Base-by-base conservation (phyloP, 2,329 filamentous ascomycete genomes). In the Huntiella moniliformis region DNA sequence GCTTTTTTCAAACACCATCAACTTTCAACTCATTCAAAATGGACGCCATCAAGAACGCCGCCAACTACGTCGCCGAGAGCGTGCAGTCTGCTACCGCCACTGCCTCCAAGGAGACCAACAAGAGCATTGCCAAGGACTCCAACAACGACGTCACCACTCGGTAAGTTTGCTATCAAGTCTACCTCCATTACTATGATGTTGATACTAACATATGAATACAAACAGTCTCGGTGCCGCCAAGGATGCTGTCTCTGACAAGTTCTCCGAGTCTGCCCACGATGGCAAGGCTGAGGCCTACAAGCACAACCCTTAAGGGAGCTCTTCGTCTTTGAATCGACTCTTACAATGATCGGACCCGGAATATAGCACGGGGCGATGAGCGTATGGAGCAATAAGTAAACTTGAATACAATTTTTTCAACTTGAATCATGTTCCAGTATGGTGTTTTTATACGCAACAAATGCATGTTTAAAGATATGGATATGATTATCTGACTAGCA, bases 91-190 rank as follows among this genome's bases (percentile, higher is more conserved):
- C 66, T 44, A 57, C 65, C 53, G 63, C 68, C 51, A 66, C 67
- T 55, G 67, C 70, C 52, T 72, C 67, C 65, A 80, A 82, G 71
- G 75, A 81, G 67, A 65, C 66, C 66, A 81, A 81, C 74, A 81
- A 81, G 73, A 60, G 67, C 54, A 64, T 75, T 54, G 77, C 77
- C 60, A 80, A 81, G 70, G 70, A 76, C 58, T 57, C 56, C 59
- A 65, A 77, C 56, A 68, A 65, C 53, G 54, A 54, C 51, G 10
- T 75, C 45, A 53, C 60, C 56, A 75, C 70, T 58, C 75, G 77
- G 67, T 70, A 60, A 58, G 65, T 46, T 37, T 16, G 1, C 12
- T 15, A 6, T 10, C 12, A 4, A 17, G 12, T 22, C 11, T 13
- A 15, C 2, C 13, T 28, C 10, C 11, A 8, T 8, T 10, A 7